Conservation (phyloP, 495 filamentous ascomycete genomes). For the Talaromyces stipitatus region DNA sequence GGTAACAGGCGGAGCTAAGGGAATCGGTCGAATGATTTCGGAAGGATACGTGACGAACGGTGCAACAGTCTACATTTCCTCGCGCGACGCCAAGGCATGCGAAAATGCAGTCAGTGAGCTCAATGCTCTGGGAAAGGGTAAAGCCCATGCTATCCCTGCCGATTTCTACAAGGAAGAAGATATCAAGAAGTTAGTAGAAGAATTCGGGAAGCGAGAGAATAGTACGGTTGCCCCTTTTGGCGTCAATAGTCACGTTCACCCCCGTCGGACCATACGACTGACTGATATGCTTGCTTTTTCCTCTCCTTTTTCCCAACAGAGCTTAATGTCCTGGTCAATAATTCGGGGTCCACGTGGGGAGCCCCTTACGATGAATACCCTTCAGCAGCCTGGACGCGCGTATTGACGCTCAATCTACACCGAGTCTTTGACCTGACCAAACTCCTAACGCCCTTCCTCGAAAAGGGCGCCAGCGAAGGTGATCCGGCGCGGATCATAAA, state of each 20-base stretch:
- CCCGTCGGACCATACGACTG: neutral
- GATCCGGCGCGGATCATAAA: constrained; percentile 65
- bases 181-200: constrained; percentile 52
- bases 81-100: constrained; percentile 57
- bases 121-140: constrained; percentile 55
- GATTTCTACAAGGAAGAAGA: constrained; percentile 73
- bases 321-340: constrained; percentile 74
- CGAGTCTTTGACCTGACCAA: constrained; percentile 75
- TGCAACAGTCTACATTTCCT: constrained; percentile 78
- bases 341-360: constrained; percentile 69
- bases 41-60: constrained; percentile 73
- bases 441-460: constrained; percentile 62
- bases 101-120: constrained; percentile 51
- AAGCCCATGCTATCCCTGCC: constrained; percentile 55
- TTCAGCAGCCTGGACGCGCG: constrained; percentile 58
- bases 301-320: constrained; percentile 31
- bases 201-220: constrained; percentile 54
- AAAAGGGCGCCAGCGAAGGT: constrained; percentile 37
- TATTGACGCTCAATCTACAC: constrained; percentile 73
- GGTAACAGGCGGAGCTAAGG: constrained; percentile 64
- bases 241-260: no score
- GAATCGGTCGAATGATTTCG: constrained; percentile 74
- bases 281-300: neutral
- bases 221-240: constrained; percentile 29
- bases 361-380: constrained; percentile 62